Conservation (phyloP, 2,329 filamentous ascomycete species). For the Trichophaea hybrida region DNA sequence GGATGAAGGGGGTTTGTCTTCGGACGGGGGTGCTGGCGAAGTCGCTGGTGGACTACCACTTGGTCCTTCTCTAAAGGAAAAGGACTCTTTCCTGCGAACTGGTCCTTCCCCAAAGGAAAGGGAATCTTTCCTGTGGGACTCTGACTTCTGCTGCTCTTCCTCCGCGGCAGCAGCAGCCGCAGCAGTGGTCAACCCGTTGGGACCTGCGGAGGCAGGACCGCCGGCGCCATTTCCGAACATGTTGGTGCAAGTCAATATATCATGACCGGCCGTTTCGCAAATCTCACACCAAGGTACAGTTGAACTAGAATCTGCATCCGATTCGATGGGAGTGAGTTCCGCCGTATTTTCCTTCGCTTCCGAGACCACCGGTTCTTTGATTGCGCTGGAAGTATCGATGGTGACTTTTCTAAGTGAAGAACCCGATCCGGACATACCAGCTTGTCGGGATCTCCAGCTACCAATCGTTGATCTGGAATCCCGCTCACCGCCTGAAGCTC, state of each 20-base stretch:
- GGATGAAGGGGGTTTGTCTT: background rate
- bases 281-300: slow-evolving; percentile 85
- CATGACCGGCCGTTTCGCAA: slow-evolving; percentile 80
- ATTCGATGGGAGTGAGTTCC: slow-evolving; percentile 17
- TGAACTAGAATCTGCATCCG: slow-evolving; percentile 42
- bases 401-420: background rate
- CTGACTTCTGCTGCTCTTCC: slow-evolving; percentile 4
- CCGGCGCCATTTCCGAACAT: slow-evolving; percentile 48
- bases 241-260: slow-evolving; percentile 85
- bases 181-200: slow-evolving; percentile 16
- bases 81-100: background rate
- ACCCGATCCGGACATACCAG: background rate
- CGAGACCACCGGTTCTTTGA: slow-evolving; percentile 5
- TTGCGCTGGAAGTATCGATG: background rate
- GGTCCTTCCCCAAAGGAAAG: no score
- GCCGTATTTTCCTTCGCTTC: slow-evolving; percentile 4
- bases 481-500: slow-evolving; percentile 8
- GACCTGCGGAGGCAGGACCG: slow-evolving; percentile 18
- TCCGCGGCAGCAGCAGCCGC: slow-evolving; percentile 5
- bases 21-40: background rate
- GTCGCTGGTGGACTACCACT: background rate
- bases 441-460: slow-evolving; percentile 30
- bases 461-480: slow-evolving; percentile 29
- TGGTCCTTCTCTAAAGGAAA: background rate
- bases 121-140: background rate